A percentile compares a stretch with the other conserved stretches of the same genome.
phyloP scores from a whole-genome alignment of 2,329 filamentous ascomycete species.

The Penicillium polonicum region DNA sequence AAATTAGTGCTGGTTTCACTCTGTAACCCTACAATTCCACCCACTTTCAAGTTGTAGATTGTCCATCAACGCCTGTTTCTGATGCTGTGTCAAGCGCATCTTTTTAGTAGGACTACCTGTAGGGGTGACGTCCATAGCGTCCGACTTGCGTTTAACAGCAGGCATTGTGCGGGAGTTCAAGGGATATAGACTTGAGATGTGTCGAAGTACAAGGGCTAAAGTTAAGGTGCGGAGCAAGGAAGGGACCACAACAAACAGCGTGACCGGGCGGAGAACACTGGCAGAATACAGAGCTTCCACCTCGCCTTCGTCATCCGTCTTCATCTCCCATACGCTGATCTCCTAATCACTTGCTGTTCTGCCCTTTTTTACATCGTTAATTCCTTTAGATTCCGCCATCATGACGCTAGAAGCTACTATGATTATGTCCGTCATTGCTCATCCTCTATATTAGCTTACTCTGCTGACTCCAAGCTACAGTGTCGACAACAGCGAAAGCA shows the following conservation, averaged over 20 bases:
- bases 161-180: constrained; percentile 34
- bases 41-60: constrained; percentile 86
- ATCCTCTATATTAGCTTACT: not conserved
- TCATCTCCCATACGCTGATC: constrained; percentile 16
- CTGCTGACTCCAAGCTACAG: constrained; percentile 42
- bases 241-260: constrained; percentile 27
- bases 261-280: constrained; percentile 14
- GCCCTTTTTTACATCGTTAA: constrained; percentile 9
- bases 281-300: constrained; percentile 29
- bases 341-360: constrained; percentile 12
- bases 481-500: constrained; percentile 98
- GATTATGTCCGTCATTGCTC: constrained; percentile 64
- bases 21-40: constrained; percentile 30
- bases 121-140: constrained; percentile 36
- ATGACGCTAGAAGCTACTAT: constrained; percentile 99
- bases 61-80: constrained; percentile 85
- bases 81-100: constrained; percentile 62
- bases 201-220: constrained; percentile 10
- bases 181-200: constrained; percentile 3
- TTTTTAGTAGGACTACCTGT: constrained; percentile 61
- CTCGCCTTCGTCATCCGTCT: constrained; percentile 30
- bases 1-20: constrained; percentile 10
- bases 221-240: constrained; percentile 19
- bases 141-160: constrained; percentile 43
- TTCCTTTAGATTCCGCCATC: constrained; percentile 51